Percentiles rank a stretch among this genome's conserved stretches.
Conservation (phyloP, 2,329 filamentous ascomycete species). For the Chaetomiaceae sp. region DNA sequence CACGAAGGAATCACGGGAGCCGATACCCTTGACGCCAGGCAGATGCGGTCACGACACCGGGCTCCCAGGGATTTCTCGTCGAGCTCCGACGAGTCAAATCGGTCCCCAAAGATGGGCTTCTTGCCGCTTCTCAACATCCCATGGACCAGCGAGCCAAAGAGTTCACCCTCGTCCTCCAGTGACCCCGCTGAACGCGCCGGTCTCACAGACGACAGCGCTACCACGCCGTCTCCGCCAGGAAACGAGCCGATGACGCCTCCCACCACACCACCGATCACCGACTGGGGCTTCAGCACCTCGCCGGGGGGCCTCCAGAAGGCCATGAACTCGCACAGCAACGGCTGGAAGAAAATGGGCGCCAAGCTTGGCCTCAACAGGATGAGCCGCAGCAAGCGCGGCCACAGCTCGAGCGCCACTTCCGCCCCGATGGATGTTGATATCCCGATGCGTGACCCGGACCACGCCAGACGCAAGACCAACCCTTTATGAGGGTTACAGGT, state of each 20-base stretch:
- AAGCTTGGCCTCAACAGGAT: slow-evolving; percentile 57
- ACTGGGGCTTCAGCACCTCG: slow-evolving; percentile 50
- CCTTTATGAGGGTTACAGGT: slow-evolving; percentile 56
- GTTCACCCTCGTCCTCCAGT: slow-evolving; percentile 43
- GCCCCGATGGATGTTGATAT: slow-evolving; percentile 36
- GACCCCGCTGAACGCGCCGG: slow-evolving; percentile 44
- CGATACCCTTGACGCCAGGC: slow-evolving; percentile 34
- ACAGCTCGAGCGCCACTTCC: slow-evolving; percentile 36
- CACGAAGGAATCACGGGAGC: slow-evolving; percentile 34
- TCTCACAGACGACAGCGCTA: slow-evolving; percentile 62
- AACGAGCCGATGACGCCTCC: slow-evolving; percentile 69
- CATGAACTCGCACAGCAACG: slow-evolving; percentile 51
- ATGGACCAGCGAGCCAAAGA: slow-evolving; percentile 35
- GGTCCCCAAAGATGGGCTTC: slow-evolving; percentile 43
- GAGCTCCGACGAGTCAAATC: slow-evolving; percentile 35
- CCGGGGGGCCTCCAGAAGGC: slow-evolving; percentile 52
- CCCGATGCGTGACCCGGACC: slow-evolving; percentile 34
- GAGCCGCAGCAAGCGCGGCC: slow-evolving; percentile 42
- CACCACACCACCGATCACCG: slow-evolving; percentile 63
- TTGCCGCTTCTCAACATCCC: slow-evolving; percentile 40
- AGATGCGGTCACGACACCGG: slow-evolving; percentile 38
- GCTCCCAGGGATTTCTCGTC: slow-evolving; percentile 35
- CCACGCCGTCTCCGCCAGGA: slow-evolving; percentile 51
- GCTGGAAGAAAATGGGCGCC: slow-evolving; percentile 62
- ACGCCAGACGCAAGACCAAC: slow-evolving; percentile 33